A percentile compares a stretch with the other conserved stretches of the same genome.
Evolutionary conservation across 495 filamentous ascomycete species (phyloP).

Genomic region (Hypoxylon subgilvum): DNA sequence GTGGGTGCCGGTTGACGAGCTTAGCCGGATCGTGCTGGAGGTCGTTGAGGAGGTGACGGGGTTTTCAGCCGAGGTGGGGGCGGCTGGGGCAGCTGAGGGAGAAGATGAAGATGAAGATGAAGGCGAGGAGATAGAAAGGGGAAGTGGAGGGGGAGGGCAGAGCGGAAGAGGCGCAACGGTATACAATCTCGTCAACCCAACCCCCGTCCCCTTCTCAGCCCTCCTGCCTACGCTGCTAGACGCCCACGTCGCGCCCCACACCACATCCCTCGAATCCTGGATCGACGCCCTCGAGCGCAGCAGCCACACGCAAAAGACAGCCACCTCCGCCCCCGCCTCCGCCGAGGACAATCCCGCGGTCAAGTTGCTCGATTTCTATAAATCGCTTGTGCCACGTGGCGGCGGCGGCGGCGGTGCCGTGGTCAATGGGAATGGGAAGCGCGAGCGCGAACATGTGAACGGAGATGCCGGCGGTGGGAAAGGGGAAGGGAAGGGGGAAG

Average conservation of each 20-base stretch:
- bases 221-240: slow-evolving; percentile 33
- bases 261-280: slow-evolving; percentile 26
- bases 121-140: too few species aligned
- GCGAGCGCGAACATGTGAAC: background rate
- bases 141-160: too few species aligned
- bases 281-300: slow-evolving; percentile 35
- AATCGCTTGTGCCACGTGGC: slow-evolving; percentile 23
- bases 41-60: slow-evolving; percentile 26
- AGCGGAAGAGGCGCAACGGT: slow-evolving; percentile 21
- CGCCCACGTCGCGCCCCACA: slow-evolving; percentile 12
- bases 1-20: slow-evolving; percentile 39
- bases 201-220: slow-evolving; percentile 19
- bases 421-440: slow-evolving; percentile 1
- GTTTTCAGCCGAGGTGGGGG: background rate
- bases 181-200: slow-evolving; percentile 39
- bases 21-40: slow-evolving; percentile 30
- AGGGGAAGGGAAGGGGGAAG: too few species aligned
- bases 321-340: too few species aligned
- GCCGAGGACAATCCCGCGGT: slow-evolving; percentile 32
- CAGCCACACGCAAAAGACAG: slow-evolving; percentile 14
- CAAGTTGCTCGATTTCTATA: slow-evolving; percentile 39
- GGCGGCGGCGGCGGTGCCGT: too few species aligned
- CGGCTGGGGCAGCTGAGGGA: background rate
- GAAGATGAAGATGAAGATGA: too few species aligned
- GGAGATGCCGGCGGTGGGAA: background rate